Conservation (phyloP, 2,329 filamentous ascomycete genomes). For the Scytalidium sp. region DNA sequence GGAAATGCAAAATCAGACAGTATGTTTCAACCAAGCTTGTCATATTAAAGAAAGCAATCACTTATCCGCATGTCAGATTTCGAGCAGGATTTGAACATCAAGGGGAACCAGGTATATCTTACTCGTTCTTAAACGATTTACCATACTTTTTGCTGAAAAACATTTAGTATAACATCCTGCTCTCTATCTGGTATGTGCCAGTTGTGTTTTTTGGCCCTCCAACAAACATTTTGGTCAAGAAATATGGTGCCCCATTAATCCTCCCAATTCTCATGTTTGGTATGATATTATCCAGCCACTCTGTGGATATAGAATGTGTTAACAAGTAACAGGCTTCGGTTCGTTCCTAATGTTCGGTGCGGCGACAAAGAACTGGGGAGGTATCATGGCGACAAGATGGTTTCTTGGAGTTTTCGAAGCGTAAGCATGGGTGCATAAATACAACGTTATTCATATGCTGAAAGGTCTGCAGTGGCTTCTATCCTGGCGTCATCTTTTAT, state of each 20-base stretch:
- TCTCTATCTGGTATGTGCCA: not conserved
- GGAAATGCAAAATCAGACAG: not conserved
- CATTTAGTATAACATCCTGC: not conserved
- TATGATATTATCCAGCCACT: not conserved
- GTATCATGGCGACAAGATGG: constrained; percentile 66
- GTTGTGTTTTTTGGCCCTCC: not conserved
- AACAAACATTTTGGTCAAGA: not conserved
- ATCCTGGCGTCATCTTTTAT: constrained; percentile 60
- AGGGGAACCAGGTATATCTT: not conserved
- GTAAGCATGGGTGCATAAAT: too few relatives aligned
- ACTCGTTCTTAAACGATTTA: not conserved
- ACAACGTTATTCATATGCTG: constrained; percentile 13
- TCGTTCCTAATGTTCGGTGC: not conserved
- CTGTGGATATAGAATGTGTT: not conserved
- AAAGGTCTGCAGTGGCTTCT: constrained; percentile 66
- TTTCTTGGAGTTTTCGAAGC: constrained; percentile 50
- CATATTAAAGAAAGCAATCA: not conserved
- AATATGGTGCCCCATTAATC: not conserved
- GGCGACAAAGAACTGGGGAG: constrained; percentile 56
- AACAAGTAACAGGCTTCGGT: not conserved
- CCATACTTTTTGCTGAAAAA: not conserved
- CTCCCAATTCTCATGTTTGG: not conserved
- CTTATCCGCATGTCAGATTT: not conserved
- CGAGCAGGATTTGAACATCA: not conserved
- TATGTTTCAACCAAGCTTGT: not conserved